phyloP scores from a whole-genome alignment of 2,329 filamentous ascomycete genomes.

The Verticillium alfalfae region DNA sequence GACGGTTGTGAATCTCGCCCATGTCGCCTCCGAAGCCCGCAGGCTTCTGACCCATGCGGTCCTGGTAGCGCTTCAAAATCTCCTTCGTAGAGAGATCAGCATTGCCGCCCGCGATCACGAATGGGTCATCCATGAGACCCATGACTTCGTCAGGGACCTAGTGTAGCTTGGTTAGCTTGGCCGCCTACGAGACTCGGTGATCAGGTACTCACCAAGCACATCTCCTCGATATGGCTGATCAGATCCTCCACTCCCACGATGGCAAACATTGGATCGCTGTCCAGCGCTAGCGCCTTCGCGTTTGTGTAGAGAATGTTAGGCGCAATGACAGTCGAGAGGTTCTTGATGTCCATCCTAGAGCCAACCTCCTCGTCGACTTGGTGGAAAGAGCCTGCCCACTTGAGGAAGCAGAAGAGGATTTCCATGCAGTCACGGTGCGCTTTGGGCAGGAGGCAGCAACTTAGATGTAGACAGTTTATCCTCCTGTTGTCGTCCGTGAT shows the following conservation, averaged over 20 bases:
- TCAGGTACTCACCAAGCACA: conserved; percentile 81
- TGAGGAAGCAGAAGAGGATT: conserved; percentile 91
- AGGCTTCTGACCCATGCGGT: conserved; percentile 59
- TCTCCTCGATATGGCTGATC: conserved; percentile 89
- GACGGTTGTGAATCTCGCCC: conserved; percentile 50
- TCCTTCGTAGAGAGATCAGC: conserved; percentile 95
- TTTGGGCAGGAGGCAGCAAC: conserved; percentile 90
- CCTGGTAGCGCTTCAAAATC: conserved; percentile 88
- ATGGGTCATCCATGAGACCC: conserved; percentile 76
- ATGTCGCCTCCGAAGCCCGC: conserved; percentile 42
- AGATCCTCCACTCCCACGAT: conserved; percentile 90
- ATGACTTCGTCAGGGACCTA: conserved; percentile 92
- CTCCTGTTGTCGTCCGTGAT: conserved; percentile 76
- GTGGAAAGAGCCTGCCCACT: conserved; percentile 96
- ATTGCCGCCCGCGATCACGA: conserved; percentile 61
- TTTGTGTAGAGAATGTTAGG: conserved; percentile 84
- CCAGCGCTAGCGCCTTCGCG: conserved; percentile 61
- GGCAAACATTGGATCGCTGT: conserved; percentile 84
- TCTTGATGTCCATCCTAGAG: conserved; percentile 98
- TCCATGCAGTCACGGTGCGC: conserved; percentile 90
- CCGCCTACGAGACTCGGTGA: background rate
- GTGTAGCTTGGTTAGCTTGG: conserved; percentile 9
- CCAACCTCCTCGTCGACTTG: conserved; percentile 95
- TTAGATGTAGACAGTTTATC: conserved; percentile 79
- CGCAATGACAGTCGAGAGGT: conserved; percentile 93